phyloP scores from a whole-genome alignment of 2,329 filamentous ascomycete genomes.

The Botryotinia narcissicola region DNA sequence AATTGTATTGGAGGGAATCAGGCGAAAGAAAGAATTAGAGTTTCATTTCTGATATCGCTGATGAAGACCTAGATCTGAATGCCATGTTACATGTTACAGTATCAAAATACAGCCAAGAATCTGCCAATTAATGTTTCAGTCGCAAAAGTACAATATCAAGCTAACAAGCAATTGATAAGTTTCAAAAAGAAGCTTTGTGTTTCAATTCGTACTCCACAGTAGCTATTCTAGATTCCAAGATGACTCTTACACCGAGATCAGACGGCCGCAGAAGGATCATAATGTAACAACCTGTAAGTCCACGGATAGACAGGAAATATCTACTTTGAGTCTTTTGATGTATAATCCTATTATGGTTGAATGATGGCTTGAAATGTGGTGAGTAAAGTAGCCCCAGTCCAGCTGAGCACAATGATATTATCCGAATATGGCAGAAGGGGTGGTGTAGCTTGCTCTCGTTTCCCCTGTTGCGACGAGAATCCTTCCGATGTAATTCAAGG shows the following conservation, averaged over 20 bases:
- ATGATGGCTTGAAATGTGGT: neutral
- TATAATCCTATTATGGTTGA: neutral
- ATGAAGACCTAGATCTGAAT: neutral
- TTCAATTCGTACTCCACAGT: neutral
- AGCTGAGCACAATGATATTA: neutral
- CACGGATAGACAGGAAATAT: neutral
- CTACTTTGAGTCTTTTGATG: neutral
- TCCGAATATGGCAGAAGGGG: neutral
- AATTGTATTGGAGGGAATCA: neutral
- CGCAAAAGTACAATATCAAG: neutral
- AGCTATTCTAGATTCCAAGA: neutral
- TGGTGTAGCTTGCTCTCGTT: neutral
- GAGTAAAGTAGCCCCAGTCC: neutral
- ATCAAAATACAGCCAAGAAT: neutral
- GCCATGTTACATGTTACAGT: neutral
- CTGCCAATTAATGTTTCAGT: constrained; percentile 1
- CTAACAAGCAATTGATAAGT: neutral
- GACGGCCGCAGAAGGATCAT: neutral
- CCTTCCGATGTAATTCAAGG: neutral
- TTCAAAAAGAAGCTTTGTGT: neutral
- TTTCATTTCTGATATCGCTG: neutral
- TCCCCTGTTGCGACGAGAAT: neutral
- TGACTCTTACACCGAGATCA: constrained; percentile 10
- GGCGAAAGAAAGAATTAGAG: neutral
- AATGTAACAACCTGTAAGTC: neutral